Base-by-base conservation (phyloP, 495 filamentous ascomycete genomes). In the Penicillium antarcticum region DNA sequence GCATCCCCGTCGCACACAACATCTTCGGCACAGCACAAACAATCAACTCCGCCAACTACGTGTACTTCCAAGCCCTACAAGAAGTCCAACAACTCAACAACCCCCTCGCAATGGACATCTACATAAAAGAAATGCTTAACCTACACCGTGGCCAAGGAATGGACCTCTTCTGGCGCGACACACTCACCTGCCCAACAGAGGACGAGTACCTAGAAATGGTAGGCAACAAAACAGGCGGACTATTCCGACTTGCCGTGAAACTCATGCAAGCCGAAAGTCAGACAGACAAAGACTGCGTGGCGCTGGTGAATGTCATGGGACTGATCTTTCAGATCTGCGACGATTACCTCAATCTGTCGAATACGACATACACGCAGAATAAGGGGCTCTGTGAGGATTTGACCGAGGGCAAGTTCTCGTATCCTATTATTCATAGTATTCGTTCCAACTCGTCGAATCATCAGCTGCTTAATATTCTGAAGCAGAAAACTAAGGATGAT, bases 161-260 rank as follows among this genome's bases (percentile, higher is more conserved):
- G 88, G 94, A 99, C 62, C 80, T 99, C 44, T 96, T 88, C 76
- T 99, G 94, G 94, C 81, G 94, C 11, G 94, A 97, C 71, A 91
- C 89, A 5, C 76, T 97, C 42, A 96, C 85, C 26, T 96, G 91
- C 66, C 94, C 94, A 23, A 91, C 82, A 39, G 92, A 97, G 71
- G 91, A 96, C 53, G 92, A 97, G 63, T 98, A 98, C 71, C 81
- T 98, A 13, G 92, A 97, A 68, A 98, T 98, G 94, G 95, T 98
- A 36, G 84, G 85, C 56, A 97, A 97, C 72, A 97, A 99, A 71
- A 99, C 94, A 3, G 94, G 94, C 21, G 94, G 94, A 2, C 80
- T 99, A 8, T 97, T 99, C 77, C 82, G 94, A 42, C 78, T 99
- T 10, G 94, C 91, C 19, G 84, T 97, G 53, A 94, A 95, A 68